Base-by-base conservation (phyloP, 2,329 filamentous ascomycete species). In the Cladosporium oxysporum region DNA sequence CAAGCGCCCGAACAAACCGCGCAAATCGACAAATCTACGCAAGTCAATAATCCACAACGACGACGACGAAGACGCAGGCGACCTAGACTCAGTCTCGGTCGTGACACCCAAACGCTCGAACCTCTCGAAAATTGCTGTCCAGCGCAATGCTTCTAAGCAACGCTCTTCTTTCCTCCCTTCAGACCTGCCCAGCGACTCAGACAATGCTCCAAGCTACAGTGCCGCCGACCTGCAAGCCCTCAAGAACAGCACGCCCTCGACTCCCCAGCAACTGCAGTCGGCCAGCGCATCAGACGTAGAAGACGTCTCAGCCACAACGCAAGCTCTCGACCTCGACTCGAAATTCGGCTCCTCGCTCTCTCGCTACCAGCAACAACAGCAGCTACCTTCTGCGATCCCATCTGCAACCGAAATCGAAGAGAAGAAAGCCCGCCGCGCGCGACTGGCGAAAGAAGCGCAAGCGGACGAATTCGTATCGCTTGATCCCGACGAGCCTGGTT, bases 371-470 rank as follows among this genome's bases (percentile, higher is more conserved):
- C 66, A 53, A 70, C 6, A 60, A 57, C 31, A 33, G 14, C 60
- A 73, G 68, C 6, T 76, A 71, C 67, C 78, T 61, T 77, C 80
- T 35, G 73, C 82, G 6, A 93, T 97, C 69, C 88, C 94, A 3
- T 93, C 90, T 1, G 90, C 93, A 68, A 87, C 90, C 2, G 91
- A 97, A 74, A 96, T 98, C 60, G 86, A 86, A 31, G 93, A 96
- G 79, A 96, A 93, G 81, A 98, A 97, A 78, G 91, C 92, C 67
- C 87, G 95, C 1, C 87, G 94, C 18, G 90, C 90, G n/a, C 88
- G 94, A 1, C 78, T 96, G 12, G 93, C 93, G 0, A 84, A 88
- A 62, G 88, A 93, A 72, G 80, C 91, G 29, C 62, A 69, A 44
- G 75, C 74, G 11, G 74, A 77, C 58, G 87, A 89, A 64, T 91